A percentile compares a stretch with the other conserved stretches of the same genome.
Evolutionary conservation across 31 red algal genomes (phyloP).

Genomic region (Odonthalia washingtoniensis): DNA sequence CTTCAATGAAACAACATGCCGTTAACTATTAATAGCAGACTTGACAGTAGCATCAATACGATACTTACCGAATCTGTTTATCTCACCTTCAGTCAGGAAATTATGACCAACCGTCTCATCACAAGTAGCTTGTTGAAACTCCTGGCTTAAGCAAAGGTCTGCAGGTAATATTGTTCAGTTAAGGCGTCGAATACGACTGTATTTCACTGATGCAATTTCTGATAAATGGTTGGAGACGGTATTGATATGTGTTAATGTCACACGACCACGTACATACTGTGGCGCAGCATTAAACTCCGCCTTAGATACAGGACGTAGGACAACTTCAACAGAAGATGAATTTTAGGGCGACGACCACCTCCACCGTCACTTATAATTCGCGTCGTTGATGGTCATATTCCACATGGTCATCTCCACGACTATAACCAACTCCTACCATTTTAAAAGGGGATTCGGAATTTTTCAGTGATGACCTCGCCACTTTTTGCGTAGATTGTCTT

Average conservation of each 20-base stretch:
- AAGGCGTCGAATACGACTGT: slow-evolving; percentile 34
- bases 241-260: slow-evolving; percentile 54
- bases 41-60: slow-evolving; percentile 73
- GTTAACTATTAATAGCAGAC: slow-evolving; percentile 67
- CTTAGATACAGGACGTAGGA: slow-evolving; percentile 54
- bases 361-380: too few relatives aligned
- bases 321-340: too few relatives aligned
- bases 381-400: too few relatives aligned
- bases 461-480: too few relatives aligned
- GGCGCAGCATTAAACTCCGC: slow-evolving; percentile 66
- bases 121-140: slow-evolving; percentile 61
- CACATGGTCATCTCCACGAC: too few relatives aligned
- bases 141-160: slow-evolving; percentile 46
- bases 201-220: slow-evolving; percentile 51
- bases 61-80: slow-evolving; percentile 66
- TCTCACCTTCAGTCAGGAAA: slow-evolving; percentile 78
- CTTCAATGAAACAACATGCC: slow-evolving; percentile 72
- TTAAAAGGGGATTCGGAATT: too few relatives aligned
- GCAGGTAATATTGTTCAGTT: slow-evolving; percentile 40
- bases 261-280: slow-evolving; percentile 72
- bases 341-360: too few relatives aligned
- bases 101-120: slow-evolving; percentile 51
- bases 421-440: too few relatives aligned
- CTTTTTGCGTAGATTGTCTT: too few relatives aligned
- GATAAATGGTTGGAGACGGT: slow-evolving; percentile 49